Percentiles rank a stretch among this genome's conserved stretches.
phyloP scores from a whole-genome alignment of 1,139 yeast genomes.

The Diutina sp. region DNA sequence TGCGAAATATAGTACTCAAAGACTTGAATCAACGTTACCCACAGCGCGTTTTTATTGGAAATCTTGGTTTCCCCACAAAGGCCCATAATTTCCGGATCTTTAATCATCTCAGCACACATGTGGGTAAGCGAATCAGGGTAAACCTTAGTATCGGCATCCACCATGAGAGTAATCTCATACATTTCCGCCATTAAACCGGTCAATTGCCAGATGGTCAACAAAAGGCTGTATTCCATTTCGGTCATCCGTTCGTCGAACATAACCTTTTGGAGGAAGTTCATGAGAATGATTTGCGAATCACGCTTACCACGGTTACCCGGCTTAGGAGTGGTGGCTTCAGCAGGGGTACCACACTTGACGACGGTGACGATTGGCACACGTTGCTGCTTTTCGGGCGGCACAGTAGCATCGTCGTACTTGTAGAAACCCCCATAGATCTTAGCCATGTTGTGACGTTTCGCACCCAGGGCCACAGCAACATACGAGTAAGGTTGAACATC shows the following conservation, averaged over 20 bases:
- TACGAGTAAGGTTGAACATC: constrained; percentile 72
- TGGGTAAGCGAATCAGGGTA: constrained; percentile 86
- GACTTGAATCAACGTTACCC: constrained; percentile 95
- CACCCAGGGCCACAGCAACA: constrained; percentile 89
- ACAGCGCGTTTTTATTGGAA: constrained; percentile 69
- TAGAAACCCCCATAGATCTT: constrained; percentile 87
- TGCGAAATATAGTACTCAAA: constrained; percentile 94
- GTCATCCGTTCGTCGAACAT: constrained; percentile 98
- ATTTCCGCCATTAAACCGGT: constrained; percentile 83
- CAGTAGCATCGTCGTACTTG: constrained; percentile 61
- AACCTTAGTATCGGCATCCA: constrained; percentile 92
- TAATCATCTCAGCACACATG: constrained; percentile 88
- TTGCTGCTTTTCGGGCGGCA: constrained; percentile 74
- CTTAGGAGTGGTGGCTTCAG: constrained; percentile 64
- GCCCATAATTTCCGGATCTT: constrained; percentile 87
- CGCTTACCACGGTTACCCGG: constrained; percentile 99
- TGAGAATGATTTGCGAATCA: constrained; percentile 87
- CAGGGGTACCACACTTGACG: constrained; percentile 90
- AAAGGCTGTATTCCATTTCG: constrained; percentile 73
- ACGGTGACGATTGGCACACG: constrained; percentile 73
- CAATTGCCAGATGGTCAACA: constrained; percentile 68
- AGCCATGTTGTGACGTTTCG: constrained; percentile 96
- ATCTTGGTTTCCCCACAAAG: constrained; percentile 96
- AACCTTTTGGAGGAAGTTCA: constrained; percentile 84
- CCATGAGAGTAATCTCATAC: constrained; percentile 84